Evolutionary conservation across 495 filamentous ascomycete genomes (phyloP).

Genomic region (Aspergillus conjunctus): DNA sequence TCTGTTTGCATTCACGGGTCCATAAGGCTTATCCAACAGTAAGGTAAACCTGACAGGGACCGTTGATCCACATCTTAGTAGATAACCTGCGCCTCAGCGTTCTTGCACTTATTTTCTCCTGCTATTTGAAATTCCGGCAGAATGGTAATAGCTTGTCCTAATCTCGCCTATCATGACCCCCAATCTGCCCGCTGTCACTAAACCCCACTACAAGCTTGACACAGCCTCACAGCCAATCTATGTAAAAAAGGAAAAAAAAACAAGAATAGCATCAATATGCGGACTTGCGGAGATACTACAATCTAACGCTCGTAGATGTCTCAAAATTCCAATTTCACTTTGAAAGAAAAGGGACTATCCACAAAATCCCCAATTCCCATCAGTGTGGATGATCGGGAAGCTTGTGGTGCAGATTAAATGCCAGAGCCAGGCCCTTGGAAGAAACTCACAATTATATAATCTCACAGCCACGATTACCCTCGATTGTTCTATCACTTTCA

Average conservation of each 20-base stretch:
- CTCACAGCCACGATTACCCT: too few relatives aligned
- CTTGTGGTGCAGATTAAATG: too few relatives aligned
- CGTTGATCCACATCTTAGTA: too few relatives aligned
- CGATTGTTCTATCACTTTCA: too few relatives aligned
- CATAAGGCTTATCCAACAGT: too few relatives aligned
- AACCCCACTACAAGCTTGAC: conserved; percentile 1
- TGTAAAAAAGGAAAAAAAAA: too few relatives aligned
- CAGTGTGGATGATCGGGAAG: background rate
- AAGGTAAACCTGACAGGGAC: too few relatives aligned
- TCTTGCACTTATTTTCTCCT: too few relatives aligned
- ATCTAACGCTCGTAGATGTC: background rate
- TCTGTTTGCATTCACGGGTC: background rate
- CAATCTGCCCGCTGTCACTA: background rate
- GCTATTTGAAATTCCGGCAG: too few relatives aligned
- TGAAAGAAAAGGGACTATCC: background rate
- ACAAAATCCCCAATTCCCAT: background rate
- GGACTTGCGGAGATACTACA: background rate
- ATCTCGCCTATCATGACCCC: background rate
- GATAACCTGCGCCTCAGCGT: too few relatives aligned
- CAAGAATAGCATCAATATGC: background rate
- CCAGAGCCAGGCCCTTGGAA: too few relatives aligned
- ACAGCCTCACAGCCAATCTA: background rate
- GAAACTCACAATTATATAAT: too few relatives aligned
- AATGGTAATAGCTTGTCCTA: background rate
- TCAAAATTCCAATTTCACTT: background rate